A percentile compares a stretch with the other conserved stretches of the same genome.
Evolutionary conservation across 2,329 filamentous ascomycete species (phyloP).

Genomic region (Fusarium subtropicale): DNA sequence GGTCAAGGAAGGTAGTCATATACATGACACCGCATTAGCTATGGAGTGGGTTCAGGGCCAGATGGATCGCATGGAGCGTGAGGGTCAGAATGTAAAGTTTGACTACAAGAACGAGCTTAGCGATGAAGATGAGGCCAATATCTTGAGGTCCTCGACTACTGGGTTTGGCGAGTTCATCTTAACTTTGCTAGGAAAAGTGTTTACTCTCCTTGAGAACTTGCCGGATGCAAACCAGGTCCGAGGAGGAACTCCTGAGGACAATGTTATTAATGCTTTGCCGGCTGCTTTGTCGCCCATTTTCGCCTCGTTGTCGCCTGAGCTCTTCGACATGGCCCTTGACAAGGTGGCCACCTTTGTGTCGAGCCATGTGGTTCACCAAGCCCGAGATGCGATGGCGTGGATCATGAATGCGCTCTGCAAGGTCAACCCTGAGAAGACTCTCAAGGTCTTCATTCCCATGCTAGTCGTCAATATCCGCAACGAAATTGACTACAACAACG

Average conservation of each 20-base stretch:
- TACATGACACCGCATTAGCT: slow-evolving; percentile 80
- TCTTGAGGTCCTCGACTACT: slow-evolving; percentile 92
- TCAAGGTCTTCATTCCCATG: slow-evolving; percentile 91
- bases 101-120: slow-evolving; percentile 85
- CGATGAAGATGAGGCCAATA: slow-evolving; percentile 87
- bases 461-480: slow-evolving; percentile 91
- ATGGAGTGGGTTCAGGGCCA: slow-evolving; percentile 95
- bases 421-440: slow-evolving; percentile 90
- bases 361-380: slow-evolving; percentile 95
- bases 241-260: slow-evolving; percentile 93
- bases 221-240: slow-evolving; percentile 90
- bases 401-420: slow-evolving; percentile 97
- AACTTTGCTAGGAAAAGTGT: slow-evolving; percentile 91
- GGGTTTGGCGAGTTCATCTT: slow-evolving; percentile 93
- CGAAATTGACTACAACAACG: slow-evolving; percentile 96
- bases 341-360: slow-evolving; percentile 93
- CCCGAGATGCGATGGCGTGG: slow-evolving; percentile 97
- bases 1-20: slow-evolving; percentile 66
- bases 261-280: slow-evolving; percentile 94
- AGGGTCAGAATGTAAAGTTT: slow-evolving; percentile 85
- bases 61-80: slow-evolving; percentile 91
- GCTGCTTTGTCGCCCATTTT: slow-evolving; percentile 92
- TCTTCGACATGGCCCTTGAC: slow-evolving; percentile 91
- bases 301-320: slow-evolving; percentile 88
- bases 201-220: slow-evolving; percentile 93